Evolutionary conservation across 129 eudicot species (phyloP).

Genomic region (Glebionis coronaria): DNA sequence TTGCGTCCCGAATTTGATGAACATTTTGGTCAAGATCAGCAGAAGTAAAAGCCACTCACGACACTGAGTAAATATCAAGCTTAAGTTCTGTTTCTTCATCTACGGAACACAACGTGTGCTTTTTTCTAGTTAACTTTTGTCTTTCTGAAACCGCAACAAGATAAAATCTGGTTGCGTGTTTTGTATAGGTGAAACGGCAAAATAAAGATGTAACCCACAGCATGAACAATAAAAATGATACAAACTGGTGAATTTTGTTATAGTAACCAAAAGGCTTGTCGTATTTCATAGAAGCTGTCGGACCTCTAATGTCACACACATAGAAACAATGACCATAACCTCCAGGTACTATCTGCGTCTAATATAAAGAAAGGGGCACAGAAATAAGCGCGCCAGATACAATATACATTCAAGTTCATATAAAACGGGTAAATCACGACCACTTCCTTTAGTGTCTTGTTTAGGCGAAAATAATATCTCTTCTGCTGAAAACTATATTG

Average conservation of each 20-base stretch:
- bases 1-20: slow-evolving; percentile 54
- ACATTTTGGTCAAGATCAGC: slow-evolving; percentile 45
- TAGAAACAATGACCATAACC: neutral
- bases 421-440: no score
- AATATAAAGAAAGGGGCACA: no score
- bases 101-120: no score
- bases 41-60: slow-evolving; percentile 44
- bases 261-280: neutral
- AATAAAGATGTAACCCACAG: slow-evolving; percentile 13
- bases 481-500: no score
- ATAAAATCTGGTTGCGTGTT: slow-evolving; percentile 1
- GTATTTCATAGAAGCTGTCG: neutral
- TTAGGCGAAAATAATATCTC: no score
- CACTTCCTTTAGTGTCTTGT: no score
- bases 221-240: slow-evolving; percentile 1
- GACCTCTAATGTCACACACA: neutral
- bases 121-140: neutral
- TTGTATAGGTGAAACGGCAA: slow-evolving; percentile 24
- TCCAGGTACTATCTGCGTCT: neutral
- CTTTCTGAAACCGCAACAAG: neutral
- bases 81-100: no score
- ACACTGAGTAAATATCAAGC: slow-evolving; percentile 17
- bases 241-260: neutral
- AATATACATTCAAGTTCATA: no score
- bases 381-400: no score